Evolutionary conservation across 345 rosid genomes (phyloP).

Genomic region (Atalantia buxifolia): DNA sequence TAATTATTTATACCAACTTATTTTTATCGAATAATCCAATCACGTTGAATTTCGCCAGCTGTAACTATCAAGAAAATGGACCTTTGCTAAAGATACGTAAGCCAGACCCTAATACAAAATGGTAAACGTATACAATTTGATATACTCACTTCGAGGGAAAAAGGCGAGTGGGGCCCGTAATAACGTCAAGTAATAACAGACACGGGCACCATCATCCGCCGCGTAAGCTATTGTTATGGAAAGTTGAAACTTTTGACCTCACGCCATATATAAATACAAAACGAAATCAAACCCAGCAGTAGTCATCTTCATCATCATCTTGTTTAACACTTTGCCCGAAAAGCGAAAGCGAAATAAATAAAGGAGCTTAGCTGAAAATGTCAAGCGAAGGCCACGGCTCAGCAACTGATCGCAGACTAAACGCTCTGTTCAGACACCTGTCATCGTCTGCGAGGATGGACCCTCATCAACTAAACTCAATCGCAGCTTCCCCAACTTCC

Average conservation of each 20-base stretch:
- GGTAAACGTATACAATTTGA: no score
- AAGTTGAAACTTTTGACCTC: slow-evolving; percentile 14
- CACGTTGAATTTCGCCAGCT: no score
- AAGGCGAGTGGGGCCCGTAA: neutral
- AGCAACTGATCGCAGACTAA: slow-evolving; percentile 44
- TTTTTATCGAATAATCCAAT: no score
- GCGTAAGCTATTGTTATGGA: neutral
- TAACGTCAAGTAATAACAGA: neutral
- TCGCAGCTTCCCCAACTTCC: slow-evolving; percentile 42
- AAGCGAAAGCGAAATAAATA: neutral
- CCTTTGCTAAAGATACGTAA: no score
- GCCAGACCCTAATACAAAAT: no score
- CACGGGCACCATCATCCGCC: slow-evolving; percentile 2
- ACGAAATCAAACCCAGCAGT: neutral
- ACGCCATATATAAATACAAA: neutral
- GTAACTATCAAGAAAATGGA: no score
- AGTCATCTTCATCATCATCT: neutral
- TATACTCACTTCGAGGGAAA: no score
- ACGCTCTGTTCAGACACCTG: slow-evolving; percentile 45
- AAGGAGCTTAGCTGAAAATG: slow-evolving; percentile 7
- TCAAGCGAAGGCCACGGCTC: slow-evolving; percentile 8
- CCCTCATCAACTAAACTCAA: slow-evolving; percentile 9
- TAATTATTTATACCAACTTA: rapidly evolving
- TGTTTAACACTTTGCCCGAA: neutral
- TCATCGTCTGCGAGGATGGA: neutral